phyloP scores from a whole-genome alignment of 306 rosid species.

The Bauhinia variegata region DNA sequence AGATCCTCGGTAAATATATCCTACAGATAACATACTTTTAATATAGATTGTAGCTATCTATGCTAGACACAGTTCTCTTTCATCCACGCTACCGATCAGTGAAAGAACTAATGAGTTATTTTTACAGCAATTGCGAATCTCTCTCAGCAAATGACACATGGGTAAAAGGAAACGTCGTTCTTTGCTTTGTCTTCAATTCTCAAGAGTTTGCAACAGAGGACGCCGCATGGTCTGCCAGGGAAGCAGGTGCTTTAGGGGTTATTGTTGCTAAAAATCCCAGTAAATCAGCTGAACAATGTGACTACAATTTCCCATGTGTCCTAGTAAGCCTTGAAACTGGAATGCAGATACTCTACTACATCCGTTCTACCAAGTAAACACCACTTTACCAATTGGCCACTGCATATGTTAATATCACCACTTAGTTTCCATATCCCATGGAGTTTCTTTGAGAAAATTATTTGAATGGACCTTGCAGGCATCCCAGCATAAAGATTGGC shows the following conservation, averaged over 20 bases:
- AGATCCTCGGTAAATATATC: conserved; percentile 40
- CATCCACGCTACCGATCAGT: neutral
- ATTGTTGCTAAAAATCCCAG: conserved; percentile 42
- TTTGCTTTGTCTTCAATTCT: conserved; percentile 44
- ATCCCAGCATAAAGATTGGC: conserved; percentile 43
- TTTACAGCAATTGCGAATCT: conserved; percentile 37
- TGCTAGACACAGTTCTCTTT: neutral
- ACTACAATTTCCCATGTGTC: conserved; percentile 41
- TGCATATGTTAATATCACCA: neutral
- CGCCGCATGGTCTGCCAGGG: conserved; percentile 27
- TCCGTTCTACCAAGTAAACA: conserved; percentile 50
- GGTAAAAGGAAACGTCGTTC: conserved; percentile 41
- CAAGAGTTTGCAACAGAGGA: neutral
- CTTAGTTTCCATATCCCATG: neutral
- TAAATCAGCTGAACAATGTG: conserved; percentile 12
- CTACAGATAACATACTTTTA: neutral
- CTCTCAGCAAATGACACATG: conserved; percentile 35
- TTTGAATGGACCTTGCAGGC: conserved; percentile 23
- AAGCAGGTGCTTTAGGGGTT: conserved; percentile 46
- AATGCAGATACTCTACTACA: conserved; percentile 45
- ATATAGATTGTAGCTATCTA: neutral
- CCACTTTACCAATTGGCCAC: neutral
- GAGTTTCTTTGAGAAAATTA: neutral
- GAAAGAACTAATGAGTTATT: neutral
- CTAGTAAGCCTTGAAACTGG: conserved; percentile 48